Evolutionary conservation across 176 grass and related monocot genomes (phyloP), one percentile per base, ranked within the genome.

Genomic region (Raddia distichophylla): DNA sequence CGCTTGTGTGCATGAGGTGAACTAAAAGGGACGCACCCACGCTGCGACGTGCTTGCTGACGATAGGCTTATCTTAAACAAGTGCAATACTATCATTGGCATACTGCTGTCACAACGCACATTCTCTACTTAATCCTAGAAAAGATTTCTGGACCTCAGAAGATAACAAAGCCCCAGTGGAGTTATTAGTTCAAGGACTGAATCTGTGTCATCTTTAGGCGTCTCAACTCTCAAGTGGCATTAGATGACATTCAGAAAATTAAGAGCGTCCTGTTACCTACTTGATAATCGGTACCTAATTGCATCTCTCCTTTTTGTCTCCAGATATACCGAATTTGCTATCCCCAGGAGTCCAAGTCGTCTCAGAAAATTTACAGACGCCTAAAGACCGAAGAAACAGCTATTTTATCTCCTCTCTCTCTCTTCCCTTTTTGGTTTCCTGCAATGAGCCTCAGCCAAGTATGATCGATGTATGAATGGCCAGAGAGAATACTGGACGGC

Each of bases 231-330:
- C 37, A 58, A 55, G 55, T 46, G 55, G 4, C 32, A 18, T 17
- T 57, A 50, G n/a, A n/a, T n/a, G 20, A 67, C 0, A 50, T 40
- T 34, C 35, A 42, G 22, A 7, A 85, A n/a, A n/a, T n/a, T n/a
- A 65, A 34, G 83, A 64, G 56, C 56, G 74, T 71, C 18, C 9
- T 45, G 56, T 60, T 64, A 84, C 62, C 72, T 75, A 84, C 62
- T 68, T 15, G 63, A 67, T 68, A n/a, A 57, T 7, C 5, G 19
- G 9, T 49, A 77, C 82, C 64, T 77, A 84, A 84, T 70, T 52
- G 19, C 10, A 20, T 7, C 64, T 7, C 12, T 15, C 59, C 19
- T n/a, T 8, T 33, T 32, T 18, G 15, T 34, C 13, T 50, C 8
- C 60, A 18, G 65, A 61, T n/a, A 53, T 63, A 71, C 83, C 83